Percentiles rank a stretch among this genome's conserved stretches.
Evolutionary conservation across 2,329 filamentous ascomycete species (phyloP).

Genomic region (Exophiala sp.): DNA sequence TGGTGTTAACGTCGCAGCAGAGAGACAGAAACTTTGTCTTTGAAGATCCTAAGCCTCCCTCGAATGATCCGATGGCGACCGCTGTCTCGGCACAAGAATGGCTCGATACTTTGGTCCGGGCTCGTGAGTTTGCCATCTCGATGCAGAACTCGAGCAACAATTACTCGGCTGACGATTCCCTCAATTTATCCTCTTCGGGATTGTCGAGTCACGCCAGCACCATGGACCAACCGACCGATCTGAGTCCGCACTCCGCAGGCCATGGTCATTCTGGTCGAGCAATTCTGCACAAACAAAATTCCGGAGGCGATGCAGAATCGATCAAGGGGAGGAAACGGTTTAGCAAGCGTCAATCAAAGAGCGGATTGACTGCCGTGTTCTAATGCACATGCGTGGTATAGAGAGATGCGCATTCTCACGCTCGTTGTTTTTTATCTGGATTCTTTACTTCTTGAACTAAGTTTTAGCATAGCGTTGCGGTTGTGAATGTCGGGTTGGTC

Average conservation of each 20-base stretch:
- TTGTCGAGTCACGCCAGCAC: slow-evolving; percentile 63
- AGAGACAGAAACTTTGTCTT: slow-evolving; percentile 87
- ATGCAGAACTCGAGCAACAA: slow-evolving; percentile 59
- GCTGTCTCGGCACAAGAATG: slow-evolving; percentile 79
- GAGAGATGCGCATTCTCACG: neutral
- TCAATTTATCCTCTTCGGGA: slow-evolving; percentile 65
- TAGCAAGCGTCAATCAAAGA: slow-evolving; percentile 90
- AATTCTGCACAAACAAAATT: slow-evolving; percentile 42
- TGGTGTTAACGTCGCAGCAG: slow-evolving; percentile 48
- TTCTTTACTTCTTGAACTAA: slow-evolving; percentile 13
- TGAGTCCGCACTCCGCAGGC: slow-evolving; percentile 30
- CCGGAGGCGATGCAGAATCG: slow-evolving; percentile 49
- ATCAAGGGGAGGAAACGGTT: slow-evolving; percentile 64
- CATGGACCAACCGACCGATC: slow-evolving; percentile 40
- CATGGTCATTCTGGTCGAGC: slow-evolving; percentile 41
- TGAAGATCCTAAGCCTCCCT: slow-evolving; percentile 79
- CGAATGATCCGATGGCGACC: slow-evolving; percentile 59
- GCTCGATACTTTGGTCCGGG: slow-evolving; percentile 83
- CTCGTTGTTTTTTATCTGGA: neutral
- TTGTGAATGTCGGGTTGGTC: slow-evolving; percentile 9
- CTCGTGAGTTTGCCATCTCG: slow-evolving; percentile 76
- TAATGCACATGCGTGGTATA: slow-evolving; percentile 38
- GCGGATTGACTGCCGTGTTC: slow-evolving; percentile 85
- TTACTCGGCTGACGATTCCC: slow-evolving; percentile 65
- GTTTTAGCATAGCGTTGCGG: slow-evolving; percentile 20